Base-by-base conservation (phyloP, 1,139 yeast species). In the Yamadazyma pseudoaaseri region DNA sequence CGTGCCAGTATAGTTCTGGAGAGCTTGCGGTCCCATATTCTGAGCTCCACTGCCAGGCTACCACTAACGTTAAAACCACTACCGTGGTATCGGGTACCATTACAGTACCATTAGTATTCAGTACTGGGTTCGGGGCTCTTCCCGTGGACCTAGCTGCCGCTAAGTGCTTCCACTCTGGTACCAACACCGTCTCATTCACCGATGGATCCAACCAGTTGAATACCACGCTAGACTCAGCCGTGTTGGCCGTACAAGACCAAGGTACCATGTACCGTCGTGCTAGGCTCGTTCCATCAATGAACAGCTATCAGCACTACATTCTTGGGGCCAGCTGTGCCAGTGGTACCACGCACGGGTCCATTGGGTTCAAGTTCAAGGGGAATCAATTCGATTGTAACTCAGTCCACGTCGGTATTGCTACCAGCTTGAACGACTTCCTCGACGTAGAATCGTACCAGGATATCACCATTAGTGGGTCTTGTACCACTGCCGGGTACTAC, bases 151-250 rank as follows among this genome's bases (percentile, higher is more conserved):
- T 42, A 13, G 29, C 41, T 17, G 48, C 44, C 37, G 46, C 70
- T 1, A 27, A 32, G 2, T 41, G 50, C 16, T 57, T 48, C 34
- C 28, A 24, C 1, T 39, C 47, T 5, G 67, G 68, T 9, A 3
- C 35, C 2, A 60, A 63, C 23, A 49, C 57, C 6, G 48, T 62
- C 9, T 42, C 52, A 3, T 62, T 58, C 44, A 38, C 29, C 6
- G 66, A 60, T 42, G 69, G 69, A 13, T 31, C 28, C 13, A 54
- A 45, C 10, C 13, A 35, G n/a, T 26, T 61, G 10, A 28, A 52
- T 5, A 45, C 42, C 10, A 30, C 41, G 4, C 54, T 50, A 3
- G 39, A 41, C 11, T 16, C 22, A 3, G 29, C 22, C 4, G 21
- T 3, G 12, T 16, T 15, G 22, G 16, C 11, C 10, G 16, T 12